phyloP scores from a whole-genome alignment of 2,329 filamentous ascomycete genomes.

The Zalaria sp. region DNA sequence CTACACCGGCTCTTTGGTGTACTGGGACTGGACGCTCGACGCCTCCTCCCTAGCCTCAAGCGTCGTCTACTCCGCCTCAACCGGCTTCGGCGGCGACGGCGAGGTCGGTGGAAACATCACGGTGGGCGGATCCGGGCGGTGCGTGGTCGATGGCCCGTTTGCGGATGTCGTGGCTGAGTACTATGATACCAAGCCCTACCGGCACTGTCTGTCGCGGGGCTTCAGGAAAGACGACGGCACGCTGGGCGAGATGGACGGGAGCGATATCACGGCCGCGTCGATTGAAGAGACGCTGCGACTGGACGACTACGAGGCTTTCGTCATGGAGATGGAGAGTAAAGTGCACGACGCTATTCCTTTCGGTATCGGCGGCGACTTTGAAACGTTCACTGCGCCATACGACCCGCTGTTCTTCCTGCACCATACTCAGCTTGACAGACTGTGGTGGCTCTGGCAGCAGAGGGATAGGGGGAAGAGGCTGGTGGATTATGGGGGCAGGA shows the following conservation, averaged over 20 bases:
- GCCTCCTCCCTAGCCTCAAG: slow-evolving; percentile 6
- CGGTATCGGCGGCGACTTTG: slow-evolving; percentile 12
- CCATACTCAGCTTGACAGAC: slow-evolving; percentile 6
- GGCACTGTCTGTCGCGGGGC: slow-evolving; percentile 12
- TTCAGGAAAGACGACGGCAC: slow-evolving; percentile 8
- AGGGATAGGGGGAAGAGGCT: slow-evolving; percentile 4
- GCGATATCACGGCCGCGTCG: slow-evolving; percentile 7
- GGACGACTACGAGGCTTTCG: slow-evolving; percentile 8
- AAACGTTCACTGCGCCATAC: slow-evolving; percentile 10
- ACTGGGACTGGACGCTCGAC: slow-evolving; percentile 15
- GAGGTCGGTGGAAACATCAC: slow-evolving; percentile 5
- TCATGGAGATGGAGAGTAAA: slow-evolving; percentile 9
- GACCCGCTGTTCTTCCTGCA: slow-evolving; percentile 8
- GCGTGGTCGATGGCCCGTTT: slow-evolving; percentile 14
- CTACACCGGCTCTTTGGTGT: slow-evolving; percentile 10
- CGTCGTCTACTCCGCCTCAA: slow-evolving; percentile 6
- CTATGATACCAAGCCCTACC: slow-evolving; percentile 6
- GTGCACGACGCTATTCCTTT: slow-evolving; percentile 12
- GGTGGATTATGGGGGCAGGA: slow-evolving; percentile 6
- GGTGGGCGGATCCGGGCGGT: slow-evolving; percentile 9
- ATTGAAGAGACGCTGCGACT: slow-evolving; percentile 8
- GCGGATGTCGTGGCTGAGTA: slow-evolving; percentile 6
- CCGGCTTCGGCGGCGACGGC: slow-evolving; percentile 11
- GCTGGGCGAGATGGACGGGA: slow-evolving; percentile 9
- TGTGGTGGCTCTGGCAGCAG: slow-evolving; percentile 10